These are phyloP conservation scores for Skeletonema marinoi DNA, from an alignment of 108 stramenopile genomes.

Conservation along the genomic window DNA sequence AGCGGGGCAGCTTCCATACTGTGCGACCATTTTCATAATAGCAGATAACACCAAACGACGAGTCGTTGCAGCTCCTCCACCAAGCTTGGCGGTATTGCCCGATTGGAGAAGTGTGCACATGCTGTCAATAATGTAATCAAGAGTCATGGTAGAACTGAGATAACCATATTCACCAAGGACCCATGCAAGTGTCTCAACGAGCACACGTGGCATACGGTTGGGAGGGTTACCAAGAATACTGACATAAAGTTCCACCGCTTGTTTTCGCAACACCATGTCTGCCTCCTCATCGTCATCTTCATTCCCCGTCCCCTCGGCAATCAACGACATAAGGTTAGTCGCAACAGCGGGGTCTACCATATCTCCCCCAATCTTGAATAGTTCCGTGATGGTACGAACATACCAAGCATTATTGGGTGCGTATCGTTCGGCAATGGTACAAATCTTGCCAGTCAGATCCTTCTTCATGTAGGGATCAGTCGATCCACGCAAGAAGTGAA, in stretches of 20 bases:
- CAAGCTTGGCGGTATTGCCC: constrained; percentile 36
- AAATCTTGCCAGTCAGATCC: constrained; percentile 92
- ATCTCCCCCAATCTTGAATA: constrained; percentile 95
- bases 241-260: constrained; percentile 92
- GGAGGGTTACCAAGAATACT: constrained; percentile 73
- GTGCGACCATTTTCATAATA: constrained; percentile 94
- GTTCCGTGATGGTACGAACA: constrained; percentile 47
- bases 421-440: constrained; percentile 94
- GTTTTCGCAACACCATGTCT: constrained; percentile 87
- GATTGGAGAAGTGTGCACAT: constrained; percentile 65
- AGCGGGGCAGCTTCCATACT: constrained; percentile 88
- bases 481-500: constrained; percentile 84
- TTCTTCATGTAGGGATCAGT: constrained; percentile 90
- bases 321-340: constrained; percentile 92
- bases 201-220: constrained; percentile 74
- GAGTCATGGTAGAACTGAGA: constrained; percentile 62
- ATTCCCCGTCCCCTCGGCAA: constrained; percentile 95
- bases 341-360: constrained; percentile 91
- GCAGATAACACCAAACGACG: constrained; percentile 88
- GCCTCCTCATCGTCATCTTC: constrained; percentile 91
- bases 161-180: constrained; percentile 98
- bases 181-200: constrained; percentile 97
- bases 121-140: constrained; percentile 72
- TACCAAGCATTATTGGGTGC: constrained; percentile 97
- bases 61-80: constrained; percentile 61